Evolutionary conservation across 1,139 yeast species (phyloP).

Genomic region (Candida sojae): DNA sequence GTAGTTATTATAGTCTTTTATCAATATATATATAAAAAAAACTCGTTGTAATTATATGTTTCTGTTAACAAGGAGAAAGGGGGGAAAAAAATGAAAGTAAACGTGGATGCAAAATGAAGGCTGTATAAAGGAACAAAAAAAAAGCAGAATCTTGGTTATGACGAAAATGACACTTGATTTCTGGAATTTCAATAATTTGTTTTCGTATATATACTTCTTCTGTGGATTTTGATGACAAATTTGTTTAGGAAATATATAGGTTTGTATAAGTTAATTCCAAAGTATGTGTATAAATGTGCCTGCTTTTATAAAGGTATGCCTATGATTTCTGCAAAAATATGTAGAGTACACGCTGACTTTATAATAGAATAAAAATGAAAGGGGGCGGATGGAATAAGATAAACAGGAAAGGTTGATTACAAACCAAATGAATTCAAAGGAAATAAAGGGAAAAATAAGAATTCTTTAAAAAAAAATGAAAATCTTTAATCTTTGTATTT

Average conservation of each 20-base stretch:
- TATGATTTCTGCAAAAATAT: neutral
- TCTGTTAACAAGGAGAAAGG: neutral
- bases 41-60: no score
- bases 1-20: neutral
- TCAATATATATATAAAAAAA: no score
- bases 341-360: neutral
- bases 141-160: neutral
- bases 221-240: neutral
- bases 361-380: neutral
- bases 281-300: neutral
- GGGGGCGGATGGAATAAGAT: neutral
- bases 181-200: neutral
- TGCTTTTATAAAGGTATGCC: neutral
- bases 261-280: neutral
- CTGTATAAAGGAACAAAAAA: neutral
- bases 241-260: neutral
- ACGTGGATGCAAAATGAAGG: neutral
- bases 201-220: neutral
- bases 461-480: neutral
- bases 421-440: neutral
- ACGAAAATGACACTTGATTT: neutral
- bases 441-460: conserved; percentile 1
- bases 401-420: neutral
- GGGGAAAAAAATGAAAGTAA: neutral
- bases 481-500: neutral